Conservation (phyloP, 805 yeast genomes). For the Ogataea saltuana region DNA sequence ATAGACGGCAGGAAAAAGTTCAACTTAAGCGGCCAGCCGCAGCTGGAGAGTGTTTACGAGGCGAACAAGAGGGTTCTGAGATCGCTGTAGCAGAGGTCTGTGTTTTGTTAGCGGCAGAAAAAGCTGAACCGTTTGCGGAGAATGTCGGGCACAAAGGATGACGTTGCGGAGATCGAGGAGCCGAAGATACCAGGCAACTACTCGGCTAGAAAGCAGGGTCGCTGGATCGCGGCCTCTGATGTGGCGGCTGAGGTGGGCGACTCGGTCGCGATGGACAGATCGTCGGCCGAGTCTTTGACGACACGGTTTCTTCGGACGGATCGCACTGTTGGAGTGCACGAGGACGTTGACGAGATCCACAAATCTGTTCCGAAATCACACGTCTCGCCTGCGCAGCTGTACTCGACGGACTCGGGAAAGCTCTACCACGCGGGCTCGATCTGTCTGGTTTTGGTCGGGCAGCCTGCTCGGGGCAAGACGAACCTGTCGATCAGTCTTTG, state of each 20-base stretch:
- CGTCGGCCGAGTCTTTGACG: conserved; percentile 15
- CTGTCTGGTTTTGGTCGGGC: conserved; percentile 83
- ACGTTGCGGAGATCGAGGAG: conserved; percentile 42
- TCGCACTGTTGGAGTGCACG: conserved; percentile 12
- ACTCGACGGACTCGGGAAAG: conserved; percentile 89
- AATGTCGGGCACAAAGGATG: too few species aligned
- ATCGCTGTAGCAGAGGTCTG: too few species aligned
- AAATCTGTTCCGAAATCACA: conserved; percentile 57
- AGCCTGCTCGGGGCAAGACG: conserved; percentile 96
- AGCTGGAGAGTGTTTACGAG: background rate
- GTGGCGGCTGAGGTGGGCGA: background rate
- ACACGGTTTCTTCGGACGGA: conserved; percentile 18
- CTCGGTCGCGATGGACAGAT: background rate
- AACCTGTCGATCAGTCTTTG: conserved; percentile 89
- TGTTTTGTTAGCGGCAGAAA: too few species aligned
- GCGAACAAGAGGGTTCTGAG: background rate
- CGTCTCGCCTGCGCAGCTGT: conserved; percentile 88
- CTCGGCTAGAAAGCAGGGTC: conserved; percentile 53
- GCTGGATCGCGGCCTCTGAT: conserved; percentile 44
- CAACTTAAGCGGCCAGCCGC: conserved; percentile 3
- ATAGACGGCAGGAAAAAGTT: too few species aligned
- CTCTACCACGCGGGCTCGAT: conserved; percentile 95
- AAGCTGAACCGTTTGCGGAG: too few species aligned
- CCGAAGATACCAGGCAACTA: conserved; percentile 51
- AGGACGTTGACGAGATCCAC: conserved; percentile 64